Evolutionary conservation across 257 asterid species (phyloP).

Genomic region (Verbena officinalis): DNA sequence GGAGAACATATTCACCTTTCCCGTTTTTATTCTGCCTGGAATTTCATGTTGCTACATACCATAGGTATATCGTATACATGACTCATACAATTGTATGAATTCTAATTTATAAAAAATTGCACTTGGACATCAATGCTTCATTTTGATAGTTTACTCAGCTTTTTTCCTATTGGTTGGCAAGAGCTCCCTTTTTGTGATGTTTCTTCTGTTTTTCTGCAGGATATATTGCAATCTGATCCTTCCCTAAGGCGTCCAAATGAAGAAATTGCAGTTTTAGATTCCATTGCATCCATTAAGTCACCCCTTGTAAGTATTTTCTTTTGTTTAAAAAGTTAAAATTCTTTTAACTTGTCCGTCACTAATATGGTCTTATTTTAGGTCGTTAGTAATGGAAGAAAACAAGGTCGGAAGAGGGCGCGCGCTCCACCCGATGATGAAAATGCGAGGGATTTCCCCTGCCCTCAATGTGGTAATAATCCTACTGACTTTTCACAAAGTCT

Average conservation of each 20-base stretch:
- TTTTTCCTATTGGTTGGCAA: too few relatives aligned
- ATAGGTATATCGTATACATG: not conserved
- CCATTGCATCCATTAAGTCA: slow-evolving; percentile 71
- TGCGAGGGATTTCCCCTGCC: slow-evolving; percentile 59
- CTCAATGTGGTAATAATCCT: slow-evolving; percentile 78
- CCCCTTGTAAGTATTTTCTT: slow-evolving; percentile 70
- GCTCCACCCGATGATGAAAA: slow-evolving; percentile 53
- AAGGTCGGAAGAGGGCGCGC: slow-evolving; percentile 62
- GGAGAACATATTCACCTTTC: not conserved
- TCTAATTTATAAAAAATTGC: not conserved
- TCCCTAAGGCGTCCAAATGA: slow-evolving; percentile 70
- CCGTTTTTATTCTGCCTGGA: not conserved
- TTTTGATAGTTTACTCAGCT: slow-evolving; percentile 15
- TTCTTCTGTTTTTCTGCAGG: slow-evolving; percentile 50
- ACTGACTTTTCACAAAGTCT: slow-evolving; percentile 6
- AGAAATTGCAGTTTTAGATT: slow-evolving; percentile 68
- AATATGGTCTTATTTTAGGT: slow-evolving; percentile 50
- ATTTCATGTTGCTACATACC: slow-evolving; percentile 8
- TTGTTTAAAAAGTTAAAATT: too few relatives aligned
- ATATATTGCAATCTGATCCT: slow-evolving; percentile 67
- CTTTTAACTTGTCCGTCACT: slow-evolving; percentile 4
- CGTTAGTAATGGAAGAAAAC: slow-evolving; percentile 52
- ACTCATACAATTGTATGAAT: not conserved
- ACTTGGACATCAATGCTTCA: not conserved
- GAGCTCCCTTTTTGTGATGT: slow-evolving; percentile 19